Conservation (phyloP, 2,329 filamentous ascomycete genomes). For the Cladosporium sp. region DNA sequence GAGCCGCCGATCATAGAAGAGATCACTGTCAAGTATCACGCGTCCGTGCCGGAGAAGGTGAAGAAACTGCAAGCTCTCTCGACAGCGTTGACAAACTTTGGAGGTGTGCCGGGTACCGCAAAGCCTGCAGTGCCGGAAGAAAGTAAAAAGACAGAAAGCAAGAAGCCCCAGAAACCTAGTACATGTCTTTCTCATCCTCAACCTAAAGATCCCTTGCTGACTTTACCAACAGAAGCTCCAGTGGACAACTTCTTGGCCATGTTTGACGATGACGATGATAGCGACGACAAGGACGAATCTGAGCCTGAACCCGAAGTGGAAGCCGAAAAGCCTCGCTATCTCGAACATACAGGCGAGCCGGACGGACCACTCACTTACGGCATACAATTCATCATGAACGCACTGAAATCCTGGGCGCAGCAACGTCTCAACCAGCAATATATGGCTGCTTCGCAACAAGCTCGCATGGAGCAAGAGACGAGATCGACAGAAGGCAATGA, state of each 20-base stretch:
- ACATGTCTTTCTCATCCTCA: neutral
- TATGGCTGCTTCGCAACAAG: constrained; percentile 24
- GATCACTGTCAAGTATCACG: constrained; percentile 17
- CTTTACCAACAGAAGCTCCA: constrained; percentile 3
- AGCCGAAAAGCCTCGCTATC: constrained; percentile 19
- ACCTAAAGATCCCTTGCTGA: neutral
- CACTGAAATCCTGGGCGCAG: constrained; percentile 36
- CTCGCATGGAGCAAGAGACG: neutral
- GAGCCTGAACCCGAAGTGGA: neutral
- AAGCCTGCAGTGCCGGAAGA: neutral
- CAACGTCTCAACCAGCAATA: constrained; percentile 29
- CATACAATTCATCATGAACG: constrained; percentile 38
- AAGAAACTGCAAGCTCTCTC: constrained; percentile 31
- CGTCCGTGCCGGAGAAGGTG: constrained; percentile 28
- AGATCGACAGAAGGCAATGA: neutral
- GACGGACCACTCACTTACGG: constrained; percentile 34
- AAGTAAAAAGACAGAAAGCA: neutral
- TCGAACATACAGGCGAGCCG: constrained; percentile 23
- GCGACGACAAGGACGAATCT: constrained; percentile 19
- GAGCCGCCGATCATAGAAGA: constrained; percentile 3
- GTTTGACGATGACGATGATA: constrained; percentile 24
- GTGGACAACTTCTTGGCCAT: constrained; percentile 31
- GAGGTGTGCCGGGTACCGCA: constrained; percentile 25
- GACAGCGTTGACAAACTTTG: constrained; percentile 30
- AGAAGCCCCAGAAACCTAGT: neutral